Percentiles rank a stretch among this genome's conserved stretches.
These are phyloP conservation scores for Exobasidium cylindrosporum DNA, from an alignment of 1,284 basidiomycete genomes.

Conservation along the genomic window DNA sequence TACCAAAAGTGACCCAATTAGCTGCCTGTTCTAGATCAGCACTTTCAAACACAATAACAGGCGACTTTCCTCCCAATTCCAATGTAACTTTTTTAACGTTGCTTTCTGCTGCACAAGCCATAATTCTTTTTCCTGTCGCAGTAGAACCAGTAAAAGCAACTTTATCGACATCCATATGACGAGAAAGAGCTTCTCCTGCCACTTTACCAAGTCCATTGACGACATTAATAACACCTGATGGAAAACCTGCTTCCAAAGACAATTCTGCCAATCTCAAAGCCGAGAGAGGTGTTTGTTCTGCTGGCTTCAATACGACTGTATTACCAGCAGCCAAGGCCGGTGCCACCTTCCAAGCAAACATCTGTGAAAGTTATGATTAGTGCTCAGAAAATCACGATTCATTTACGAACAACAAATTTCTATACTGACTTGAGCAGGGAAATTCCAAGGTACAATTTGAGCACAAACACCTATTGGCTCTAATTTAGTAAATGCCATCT, in stretches of 20 bases:
- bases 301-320: slow-evolving; percentile 30
- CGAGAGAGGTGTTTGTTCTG: slow-evolving; percentile 33
- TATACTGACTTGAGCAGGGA: too few species aligned
- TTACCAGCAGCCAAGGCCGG: slow-evolving; percentile 38
- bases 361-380: too few species aligned
- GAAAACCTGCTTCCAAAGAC: slow-evolving; percentile 34
- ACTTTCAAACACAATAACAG: slow-evolving; percentile 72
- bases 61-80: slow-evolving; percentile 84
- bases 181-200: slow-evolving; percentile 23
- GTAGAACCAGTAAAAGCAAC: slow-evolving; percentile 31
- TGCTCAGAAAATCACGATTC: too few species aligned
- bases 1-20: slow-evolving; percentile 24
- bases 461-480: slow-evolving; percentile 17
- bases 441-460: slow-evolving; percentile 27
- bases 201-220: slow-evolving; percentile 18
- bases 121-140: slow-evolving; percentile 15
- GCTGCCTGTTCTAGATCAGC: slow-evolving; percentile 59
- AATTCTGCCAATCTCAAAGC: slow-evolving; percentile 27
- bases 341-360: slow-evolving; percentile 30
- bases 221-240: slow-evolving; percentile 30
- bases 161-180: slow-evolving; percentile 33
- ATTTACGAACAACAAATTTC: too few species aligned
- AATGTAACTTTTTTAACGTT: slow-evolving; percentile 16
- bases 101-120: slow-evolving; percentile 7
- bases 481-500: slow-evolving; percentile 14